phyloP scores from a whole-genome alignment of 305 asterid genomes.

The Solanum chacoense region DNA sequence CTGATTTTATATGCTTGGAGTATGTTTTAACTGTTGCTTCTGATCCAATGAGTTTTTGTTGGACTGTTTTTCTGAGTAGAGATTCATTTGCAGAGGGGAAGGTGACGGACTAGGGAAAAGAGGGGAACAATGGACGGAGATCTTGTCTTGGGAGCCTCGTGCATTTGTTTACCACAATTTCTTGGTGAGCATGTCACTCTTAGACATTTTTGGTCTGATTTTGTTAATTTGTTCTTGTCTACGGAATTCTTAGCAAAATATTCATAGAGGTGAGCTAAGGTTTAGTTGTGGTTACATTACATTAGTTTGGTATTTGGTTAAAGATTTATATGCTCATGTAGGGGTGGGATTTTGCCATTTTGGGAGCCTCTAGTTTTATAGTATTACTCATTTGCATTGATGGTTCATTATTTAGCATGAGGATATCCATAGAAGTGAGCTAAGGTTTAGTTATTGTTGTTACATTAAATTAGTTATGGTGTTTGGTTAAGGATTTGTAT shows the following conservation, averaged over 20 bases:
- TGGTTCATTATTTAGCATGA: background rate
- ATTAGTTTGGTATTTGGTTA: background rate
- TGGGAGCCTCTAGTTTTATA: background rate
- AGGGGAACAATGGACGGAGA: conserved; percentile 76
- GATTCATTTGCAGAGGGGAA: conserved; percentile 17
- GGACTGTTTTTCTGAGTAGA: background rate
- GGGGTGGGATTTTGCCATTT: background rate
- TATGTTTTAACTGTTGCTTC: background rate
- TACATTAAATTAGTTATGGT: background rate
- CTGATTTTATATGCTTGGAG: background rate
- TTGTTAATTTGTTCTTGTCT: background rate
- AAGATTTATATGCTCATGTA: background rate
- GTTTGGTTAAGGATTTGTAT: background rate
- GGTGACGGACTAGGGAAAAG: conserved; percentile 48
- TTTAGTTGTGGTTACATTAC: too few species aligned
- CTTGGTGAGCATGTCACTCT: conserved; percentile 40
- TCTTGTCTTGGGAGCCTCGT: conserved; percentile 51
- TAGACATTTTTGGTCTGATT: background rate
- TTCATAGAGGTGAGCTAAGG: background rate
- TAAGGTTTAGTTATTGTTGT: background rate
- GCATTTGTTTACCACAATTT: conserved; percentile 44
- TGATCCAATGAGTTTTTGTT: background rate
- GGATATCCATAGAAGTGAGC: background rate
- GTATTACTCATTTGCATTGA: background rate
- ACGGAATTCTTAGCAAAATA: background rate